Evolutionary conservation across 2,329 filamentous ascomycete genomes (phyloP).

Genomic region (Immersiporthe knoxdaviesiana): DNA sequence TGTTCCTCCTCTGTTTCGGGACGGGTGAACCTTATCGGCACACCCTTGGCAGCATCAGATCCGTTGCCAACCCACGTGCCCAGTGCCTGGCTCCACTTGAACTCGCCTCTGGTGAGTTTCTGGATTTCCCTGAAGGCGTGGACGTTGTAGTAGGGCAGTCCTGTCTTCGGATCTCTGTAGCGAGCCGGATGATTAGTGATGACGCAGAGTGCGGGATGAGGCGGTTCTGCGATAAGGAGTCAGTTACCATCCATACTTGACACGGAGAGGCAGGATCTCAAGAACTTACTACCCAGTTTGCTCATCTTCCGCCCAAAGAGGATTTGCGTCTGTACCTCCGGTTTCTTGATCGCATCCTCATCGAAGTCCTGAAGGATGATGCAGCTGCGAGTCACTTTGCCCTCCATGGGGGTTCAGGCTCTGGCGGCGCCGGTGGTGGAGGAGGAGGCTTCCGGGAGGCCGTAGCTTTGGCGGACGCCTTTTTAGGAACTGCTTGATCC

Average conservation of each 20-base stretch:
- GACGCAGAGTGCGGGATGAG: constrained; percentile 65
- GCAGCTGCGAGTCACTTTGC: constrained; percentile 60
- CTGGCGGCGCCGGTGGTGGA: constrained; percentile 38
- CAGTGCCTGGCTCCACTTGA: constrained; percentile 79
- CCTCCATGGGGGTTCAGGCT: constrained; percentile 41
- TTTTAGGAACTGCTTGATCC: constrained; percentile 17
- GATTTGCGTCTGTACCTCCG: constrained; percentile 60
- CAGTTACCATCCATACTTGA: background rate
- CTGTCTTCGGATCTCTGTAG: constrained; percentile 84
- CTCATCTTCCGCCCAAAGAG: constrained; percentile 63
- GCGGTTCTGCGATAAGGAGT: constrained; percentile 46
- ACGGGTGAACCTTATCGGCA: constrained; percentile 73
- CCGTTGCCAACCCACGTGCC: constrained; percentile 81
- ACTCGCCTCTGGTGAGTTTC: constrained; percentile 71
- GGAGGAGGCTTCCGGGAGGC: constrained; percentile 30
- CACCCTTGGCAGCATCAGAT: constrained; percentile 69
- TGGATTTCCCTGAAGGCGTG: constrained; percentile 83
- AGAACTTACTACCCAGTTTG: constrained; percentile 57
- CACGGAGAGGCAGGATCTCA: background rate
- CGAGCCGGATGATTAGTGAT: constrained; percentile 82
- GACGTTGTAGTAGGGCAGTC: constrained; percentile 77
- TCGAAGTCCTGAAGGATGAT: constrained; percentile 65
- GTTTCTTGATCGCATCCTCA: constrained; percentile 58
- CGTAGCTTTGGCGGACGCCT: constrained; percentile 22
- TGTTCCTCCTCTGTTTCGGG: constrained; percentile 28